Evolutionary conservation across 306 rosid genomes (phyloP), one percentile per base, ranked within the genome.

Genomic region (Ziziphus jujuba): DNA sequence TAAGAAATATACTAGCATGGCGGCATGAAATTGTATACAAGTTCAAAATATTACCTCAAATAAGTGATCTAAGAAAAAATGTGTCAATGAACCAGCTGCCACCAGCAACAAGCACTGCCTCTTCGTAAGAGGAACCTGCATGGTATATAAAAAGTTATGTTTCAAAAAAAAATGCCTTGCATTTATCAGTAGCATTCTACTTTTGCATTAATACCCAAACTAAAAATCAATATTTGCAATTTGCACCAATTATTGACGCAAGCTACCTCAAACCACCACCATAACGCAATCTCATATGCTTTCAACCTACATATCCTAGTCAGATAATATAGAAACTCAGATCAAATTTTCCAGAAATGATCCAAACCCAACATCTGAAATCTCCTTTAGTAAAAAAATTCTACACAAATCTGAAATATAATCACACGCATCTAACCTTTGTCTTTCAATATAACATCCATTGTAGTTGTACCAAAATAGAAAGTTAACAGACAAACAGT

Each of bases 11-110:
- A n/a, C n/a, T n/a, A n/a, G 3, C 33, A 28, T 28, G 4, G 33
- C 33, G 4, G 33, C 33, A 15, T 61, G 40, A 14, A 10, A 20
- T 16, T 10, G 36, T 10, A 71, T 63, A n/a, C 11, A 4, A 9
- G n/a, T 16, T 45, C 40, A 11, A 60, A 10, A 33, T 11, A 47
- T 66, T 79, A 92, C 98, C 96, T 89, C 98, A 71, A 92, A 92
- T 43, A 89, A 85, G 83, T 89, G 74, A 64, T 92, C 98, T 10
- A 92, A 83, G 77, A 89, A 87, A 80, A 92, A 92, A 58, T 92
- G 98, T 14, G 92, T 85, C 8, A 92, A 81, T 72, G 96, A 87
- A 45, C 95, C 98, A 55, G 96, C 98, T 34, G 92, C 77, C 8
- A 92, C 36, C 86, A 89, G 71, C 70, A 82, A 75, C 50, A 89